phyloP scores from a whole-genome alignment of 805 yeast genomes.

The Candida vaughaniae region DNA sequence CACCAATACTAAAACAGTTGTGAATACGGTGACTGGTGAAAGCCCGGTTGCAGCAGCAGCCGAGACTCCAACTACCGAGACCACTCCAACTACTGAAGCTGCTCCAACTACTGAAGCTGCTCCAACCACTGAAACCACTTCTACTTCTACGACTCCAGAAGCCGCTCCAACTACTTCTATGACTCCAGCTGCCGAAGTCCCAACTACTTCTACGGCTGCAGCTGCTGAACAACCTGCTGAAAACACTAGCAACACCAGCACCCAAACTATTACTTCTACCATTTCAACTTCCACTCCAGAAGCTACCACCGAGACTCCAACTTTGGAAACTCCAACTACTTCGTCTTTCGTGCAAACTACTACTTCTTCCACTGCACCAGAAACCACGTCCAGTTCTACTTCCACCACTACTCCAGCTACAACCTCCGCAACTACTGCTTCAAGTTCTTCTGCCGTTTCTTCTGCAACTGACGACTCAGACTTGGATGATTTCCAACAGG shows the following conservation, averaged over 20 bases:
- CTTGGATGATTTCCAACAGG: constrained; percentile 22
- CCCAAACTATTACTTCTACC: constrained; percentile 8
- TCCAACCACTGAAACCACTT: constrained; percentile 8
- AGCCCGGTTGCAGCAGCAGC: constrained; percentile 16
- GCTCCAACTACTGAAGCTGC: constrained; percentile 9
- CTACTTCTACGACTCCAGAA: constrained; percentile 11
- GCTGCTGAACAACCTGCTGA: constrained; percentile 11
- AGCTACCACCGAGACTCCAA: constrained; percentile 8
- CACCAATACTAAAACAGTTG: constrained; percentile 16
- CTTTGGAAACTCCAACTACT: constrained; percentile 8
- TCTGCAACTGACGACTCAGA: constrained; percentile 14
- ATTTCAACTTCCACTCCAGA: constrained; percentile 13
- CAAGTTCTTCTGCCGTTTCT: constrained; percentile 17
- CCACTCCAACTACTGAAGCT: constrained; percentile 12
- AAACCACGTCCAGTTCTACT: constrained; percentile 14
- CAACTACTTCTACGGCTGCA: constrained; percentile 11
- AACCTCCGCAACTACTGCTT: constrained; percentile 10
- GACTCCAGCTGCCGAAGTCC: too few relatives aligned
- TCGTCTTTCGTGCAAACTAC: constrained; percentile 7
- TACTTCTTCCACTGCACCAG: constrained; percentile 7
- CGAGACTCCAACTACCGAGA: constrained; percentile 8
- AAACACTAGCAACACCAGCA: constrained; percentile 4
- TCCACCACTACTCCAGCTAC: constrained; percentile 13
- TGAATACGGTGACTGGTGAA: constrained; percentile 17
- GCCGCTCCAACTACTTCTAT: constrained; percentile 10